These are phyloP conservation scores for Phytopythium delawarense DNA, from an alignment of 352 stramenopile genomes.

Conservation along the genomic window DNA sequence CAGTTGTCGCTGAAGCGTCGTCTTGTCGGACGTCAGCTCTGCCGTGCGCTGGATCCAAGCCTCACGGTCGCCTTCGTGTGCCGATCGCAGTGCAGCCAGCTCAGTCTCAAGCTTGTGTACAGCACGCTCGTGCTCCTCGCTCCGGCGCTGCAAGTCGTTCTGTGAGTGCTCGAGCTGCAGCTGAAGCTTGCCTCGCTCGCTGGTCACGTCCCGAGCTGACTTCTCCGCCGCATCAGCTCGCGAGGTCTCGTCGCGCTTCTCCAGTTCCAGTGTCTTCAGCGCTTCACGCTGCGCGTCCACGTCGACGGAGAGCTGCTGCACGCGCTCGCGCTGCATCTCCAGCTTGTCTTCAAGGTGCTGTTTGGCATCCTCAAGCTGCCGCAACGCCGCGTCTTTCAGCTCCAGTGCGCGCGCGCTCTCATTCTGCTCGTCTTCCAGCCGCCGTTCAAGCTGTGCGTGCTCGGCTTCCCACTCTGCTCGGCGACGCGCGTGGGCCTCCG, in stretches of 20 bases:
- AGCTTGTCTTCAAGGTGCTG: conserved; percentile 54
- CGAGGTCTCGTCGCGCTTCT: conserved; percentile 16
- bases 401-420: conserved; percentile 46
- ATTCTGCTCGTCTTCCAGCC: conserved; percentile 29
- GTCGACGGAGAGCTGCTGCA: conserved; percentile 35
- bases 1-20: conserved; percentile 45
- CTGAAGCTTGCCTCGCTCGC: conserved; percentile 53
- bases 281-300: conserved; percentile 31
- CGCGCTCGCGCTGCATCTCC: conserved; percentile 24
- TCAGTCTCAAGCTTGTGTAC: conserved; percentile 37
- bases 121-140: conserved; percentile 21
- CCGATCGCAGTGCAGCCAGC: conserved; percentile 25
- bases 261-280: conserved; percentile 31
- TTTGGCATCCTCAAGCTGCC: conserved; percentile 42
- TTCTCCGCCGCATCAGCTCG: conserved; percentile 33
- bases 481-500: conserved; percentile 16
- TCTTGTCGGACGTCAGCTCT: conserved; percentile 57
- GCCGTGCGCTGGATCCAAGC: conserved; percentile 58
- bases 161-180: conserved; percentile 47
- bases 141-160: conserved; percentile 25
- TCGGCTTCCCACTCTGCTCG: conserved; percentile 23
- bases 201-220: conserved; percentile 23
- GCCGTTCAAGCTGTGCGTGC: conserved; percentile 30
- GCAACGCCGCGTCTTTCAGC: conserved; percentile 37
- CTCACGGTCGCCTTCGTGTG: conserved; percentile 47